These are phyloP conservation scores for Naganishia randhawae DNA, from an alignment of 768 basidiomycete species.

Conservation along the genomic window DNA sequence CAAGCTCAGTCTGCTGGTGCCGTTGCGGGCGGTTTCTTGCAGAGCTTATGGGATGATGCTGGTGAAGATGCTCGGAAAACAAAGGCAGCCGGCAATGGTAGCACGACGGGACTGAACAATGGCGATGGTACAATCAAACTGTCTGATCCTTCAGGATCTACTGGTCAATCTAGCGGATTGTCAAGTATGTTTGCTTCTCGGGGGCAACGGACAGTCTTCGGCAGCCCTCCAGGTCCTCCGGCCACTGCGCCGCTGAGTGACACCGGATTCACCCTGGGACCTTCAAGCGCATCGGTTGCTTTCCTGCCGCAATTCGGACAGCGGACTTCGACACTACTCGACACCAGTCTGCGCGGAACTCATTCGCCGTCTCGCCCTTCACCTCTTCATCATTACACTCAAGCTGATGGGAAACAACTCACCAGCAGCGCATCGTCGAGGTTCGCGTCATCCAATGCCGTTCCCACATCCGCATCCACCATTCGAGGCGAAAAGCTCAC, in stretches of 20 bases:
- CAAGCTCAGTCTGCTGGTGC: conserved; percentile 49
- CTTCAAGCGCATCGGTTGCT: conserved; percentile 75
- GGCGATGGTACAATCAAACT: background rate
- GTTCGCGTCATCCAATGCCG: conserved; percentile 13
- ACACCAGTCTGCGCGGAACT: conserved; percentile 20
- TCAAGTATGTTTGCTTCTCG: conserved; percentile 29
- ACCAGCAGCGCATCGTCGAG: background rate
- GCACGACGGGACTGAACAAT: background rate
- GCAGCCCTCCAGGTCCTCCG: background rate
- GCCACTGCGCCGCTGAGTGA: conserved; percentile 13
- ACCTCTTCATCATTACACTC: conserved; percentile 24
- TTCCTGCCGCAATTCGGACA: conserved; percentile 60
- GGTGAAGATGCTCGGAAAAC: conserved; percentile 42
- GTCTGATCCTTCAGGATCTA: conserved; percentile 15
- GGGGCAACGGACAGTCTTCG: background rate
- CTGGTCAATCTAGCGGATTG: conserved; percentile 15
- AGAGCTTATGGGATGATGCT: conserved; percentile 66
- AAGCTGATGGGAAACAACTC: conserved; percentile 17
- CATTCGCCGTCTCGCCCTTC: conserved; percentile 24
- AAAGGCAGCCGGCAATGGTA: background rate
- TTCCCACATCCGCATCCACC: background rate
- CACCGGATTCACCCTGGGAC: conserved; percentile 53
- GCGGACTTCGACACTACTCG: conserved; percentile 20
- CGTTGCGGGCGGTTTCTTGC: conserved; percentile 41
- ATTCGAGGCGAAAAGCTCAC: conserved; percentile 21